phyloP scores from a whole-genome alignment of 2,329 filamentous ascomycete genomes.

The Microdochium trichocladiopsis region DNA sequence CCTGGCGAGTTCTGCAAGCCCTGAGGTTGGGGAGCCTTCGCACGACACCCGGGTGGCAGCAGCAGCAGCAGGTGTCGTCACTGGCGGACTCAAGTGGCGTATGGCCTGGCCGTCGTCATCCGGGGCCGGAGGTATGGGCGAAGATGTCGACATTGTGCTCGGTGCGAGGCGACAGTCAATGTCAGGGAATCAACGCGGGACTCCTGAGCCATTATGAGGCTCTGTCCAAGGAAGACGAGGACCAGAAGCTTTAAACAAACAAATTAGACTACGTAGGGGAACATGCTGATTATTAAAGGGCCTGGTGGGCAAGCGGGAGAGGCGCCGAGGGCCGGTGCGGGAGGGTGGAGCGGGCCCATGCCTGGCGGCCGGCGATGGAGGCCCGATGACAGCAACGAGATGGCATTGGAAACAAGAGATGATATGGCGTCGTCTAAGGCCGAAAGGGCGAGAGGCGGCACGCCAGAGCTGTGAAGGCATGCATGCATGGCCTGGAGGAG shows the following conservation, averaged over 20 bases:
- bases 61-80: not conserved
- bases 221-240: not conserved
- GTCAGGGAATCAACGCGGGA: not conserved
- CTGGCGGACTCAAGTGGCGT: not conserved
- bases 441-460: too few species aligned
- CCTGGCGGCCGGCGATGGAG: too few species aligned
- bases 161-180: not conserved
- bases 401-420: too few species aligned
- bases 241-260: too few species aligned
- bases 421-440: too few species aligned
- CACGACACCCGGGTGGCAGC: not conserved
- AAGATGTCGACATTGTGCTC: not conserved
- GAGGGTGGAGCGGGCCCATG: not conserved
- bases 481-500: too few species aligned
- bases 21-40: not conserved
- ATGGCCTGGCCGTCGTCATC: not conserved
- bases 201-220: not conserved
- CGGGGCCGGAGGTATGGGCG: not conserved
- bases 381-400: too few species aligned
- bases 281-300: too few species aligned
- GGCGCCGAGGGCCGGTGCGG: not conserved
- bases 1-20: constrained; percentile 1
- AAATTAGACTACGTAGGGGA: too few species aligned
- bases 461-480: too few species aligned
- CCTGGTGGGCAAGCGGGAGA: too few species aligned